Base-by-base conservation (phyloP, 148 eudicot species). In the Mesembryanthemum crystallinum region DNA sequence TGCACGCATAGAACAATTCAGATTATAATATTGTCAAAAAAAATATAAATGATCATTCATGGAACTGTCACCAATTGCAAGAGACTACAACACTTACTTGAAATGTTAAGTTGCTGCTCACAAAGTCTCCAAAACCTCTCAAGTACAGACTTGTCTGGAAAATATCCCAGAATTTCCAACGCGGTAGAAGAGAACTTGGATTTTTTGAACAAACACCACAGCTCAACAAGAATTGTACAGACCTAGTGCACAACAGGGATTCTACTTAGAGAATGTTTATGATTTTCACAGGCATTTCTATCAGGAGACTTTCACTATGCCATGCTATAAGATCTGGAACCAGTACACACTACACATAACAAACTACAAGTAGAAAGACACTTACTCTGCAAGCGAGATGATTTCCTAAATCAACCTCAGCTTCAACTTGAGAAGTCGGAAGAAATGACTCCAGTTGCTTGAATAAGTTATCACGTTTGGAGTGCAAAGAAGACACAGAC, bases 331-430 rank as follows among this genome's bases (percentile, higher is more conserved):
- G 28, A 35, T 55, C n/a, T 45, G 39, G 28, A 39, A 13, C 45
- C 18, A 60, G 9, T 29, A 42, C 47, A 32, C 47, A 57, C 51
- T 39, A 11, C 13, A 39, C 52, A 80, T 65, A 27, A 70, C 8
- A 43, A 67, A 27, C 37, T 39, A 72, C 17, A 43, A 43, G 73
- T 21, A 17, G 60, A 75, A 84, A 80, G 51, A 74, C 75, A 73
- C 87, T 82, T 84, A 95, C 99, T 84, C 96, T 86, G 73, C 89
- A 87, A 30, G 91, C 92, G 76, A 95, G 92, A 72, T 77, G 89
- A 83, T 84, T 82, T 70, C 83, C 86, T 45, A 81, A 64, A 69
- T 80, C 80, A 51, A 73, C 80, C 78, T 83, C 87, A 59, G 61
- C 84, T 76, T 81, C 88, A 81, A 47, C 74, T 60, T 83, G 82